Evolutionary conservation across 257 asterid genomes (phyloP), one percentile per base, ranked within the genome.

Genomic region (Nicotiana noctiflora): DNA sequence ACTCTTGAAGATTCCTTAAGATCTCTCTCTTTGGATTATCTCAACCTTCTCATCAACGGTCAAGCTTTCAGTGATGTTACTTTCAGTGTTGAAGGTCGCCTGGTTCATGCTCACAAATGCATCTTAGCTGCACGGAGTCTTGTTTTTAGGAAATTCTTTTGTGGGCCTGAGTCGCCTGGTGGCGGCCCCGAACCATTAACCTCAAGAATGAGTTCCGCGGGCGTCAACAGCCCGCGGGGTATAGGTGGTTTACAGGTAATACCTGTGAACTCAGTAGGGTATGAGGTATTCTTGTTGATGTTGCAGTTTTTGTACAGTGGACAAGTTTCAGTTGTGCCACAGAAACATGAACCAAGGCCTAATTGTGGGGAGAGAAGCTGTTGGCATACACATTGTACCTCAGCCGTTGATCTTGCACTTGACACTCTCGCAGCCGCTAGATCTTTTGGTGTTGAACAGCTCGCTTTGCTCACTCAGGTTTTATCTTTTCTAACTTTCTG

Each of bases 381-480:
- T 83, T 94, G 98, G 98, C 98, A 94, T 72, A 90, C 97, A 52
- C 98, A 94, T 92, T 94, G 98, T 89, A 80, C 98, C 86, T 93
- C 98, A 62, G 98, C 98, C 93, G 97, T 94, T 78, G 98, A 94
- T 90, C 97, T 94, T n/a, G 98, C 98, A 8, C 97, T 94, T 21
- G 98, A 94, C 8, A 93, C 96, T 0, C 96, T 94, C 63, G 82
- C 93, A 2, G 98, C 98, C 93, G 98, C 98, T 84, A 89, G 97
- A 90, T 93, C 95, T 6, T 94, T 94, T 15, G 98, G 98, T 0
- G 98, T 94, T 2, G 98, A 94, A 77, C 97, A 93, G 80, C 98
- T 94, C 67, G 98, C 98, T 25, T 82, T 93, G 83, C 96, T 94
- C 83, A 92, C 98, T 67, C 98, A 94, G 98, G 98, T 94, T 5